Base-by-base conservation (phyloP, 2,329 filamentous ascomycete species). In the Sporothrix brasiliensis region DNA sequence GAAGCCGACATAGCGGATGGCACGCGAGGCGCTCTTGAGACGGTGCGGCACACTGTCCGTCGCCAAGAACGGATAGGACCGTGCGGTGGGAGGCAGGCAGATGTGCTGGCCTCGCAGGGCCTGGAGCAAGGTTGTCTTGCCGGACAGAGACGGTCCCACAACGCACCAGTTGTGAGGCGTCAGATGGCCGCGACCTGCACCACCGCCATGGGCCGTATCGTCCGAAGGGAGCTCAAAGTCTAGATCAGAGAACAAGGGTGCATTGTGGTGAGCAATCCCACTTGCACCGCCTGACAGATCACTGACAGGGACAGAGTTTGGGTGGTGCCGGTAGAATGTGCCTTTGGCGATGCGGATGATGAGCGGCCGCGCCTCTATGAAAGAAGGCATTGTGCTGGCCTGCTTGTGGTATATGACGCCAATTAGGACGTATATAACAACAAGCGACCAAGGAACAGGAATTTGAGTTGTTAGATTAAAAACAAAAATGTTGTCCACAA, bases 1-100 rank as follows among this genome's bases (percentile, higher is more conserved):
- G 77, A 98, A 98, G 0, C 95, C 94, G 11, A 98, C 93, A 82
- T 97, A 94, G 75, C 90, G 89, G 71, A 99, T 91, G 0, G 93
- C 93, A 74, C 85, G 84, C 14, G 83, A 83, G 0, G 91, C 88
- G 68, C 83, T 86, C 58, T 87, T 85, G 63, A 92, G 79, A 2
- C 83, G 81, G 27, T 81, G 75, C 2, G 86, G 81, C 7, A 92
- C 85, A 6, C 85, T 83, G 63, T 87, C 84, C 2, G 86, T 87
- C 16, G 90, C 86, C 2, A 98, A 85, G 77, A 91, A 92, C 0
- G 95, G 95, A 77, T 89, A 97, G 7, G 89, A 88, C 60, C 94
- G 87, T 1, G 92, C 90, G 4, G 83, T 86, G 0, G 93, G 90
- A 4, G 94, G 94, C 7, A 91, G 82, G 77, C 89, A 91, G 44